phyloP scores from a whole-genome alignment of 176 grass and related monocot genomes.

The Carex kokanica region DNA sequence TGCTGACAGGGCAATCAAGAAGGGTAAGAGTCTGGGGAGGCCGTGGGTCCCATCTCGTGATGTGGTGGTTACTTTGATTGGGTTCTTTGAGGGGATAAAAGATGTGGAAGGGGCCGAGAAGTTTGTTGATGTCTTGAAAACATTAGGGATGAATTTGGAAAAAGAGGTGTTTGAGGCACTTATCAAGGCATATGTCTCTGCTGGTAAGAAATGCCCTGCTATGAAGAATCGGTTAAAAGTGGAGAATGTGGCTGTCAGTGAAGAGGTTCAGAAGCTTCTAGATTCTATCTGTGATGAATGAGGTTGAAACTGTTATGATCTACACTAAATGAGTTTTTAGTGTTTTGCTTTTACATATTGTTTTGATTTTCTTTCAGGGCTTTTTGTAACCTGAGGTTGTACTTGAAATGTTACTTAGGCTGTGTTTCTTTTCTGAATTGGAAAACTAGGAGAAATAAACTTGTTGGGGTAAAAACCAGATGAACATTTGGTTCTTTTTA shows the following conservation, averaged over 20 bases:
- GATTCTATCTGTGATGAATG: slow-evolving; percentile 50
- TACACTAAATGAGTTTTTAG: background rate
- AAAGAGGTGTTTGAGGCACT: slow-evolving; percentile 52
- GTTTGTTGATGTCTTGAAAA: slow-evolving; percentile 57
- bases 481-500: background rate
- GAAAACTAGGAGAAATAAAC: slow-evolving; percentile 6
- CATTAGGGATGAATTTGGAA: slow-evolving; percentile 45
- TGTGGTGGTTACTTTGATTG: slow-evolving; percentile 46
- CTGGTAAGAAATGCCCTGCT: slow-evolving; percentile 64
- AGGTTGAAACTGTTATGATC: background rate
- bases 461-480: background rate
- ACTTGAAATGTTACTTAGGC: slow-evolving; percentile 4
- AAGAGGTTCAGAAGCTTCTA: slow-evolving; percentile 41
- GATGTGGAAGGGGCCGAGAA: slow-evolving; percentile 63
- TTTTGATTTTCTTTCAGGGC: background rate
- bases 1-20: slow-evolving; percentile 75
- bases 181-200: slow-evolving; percentile 49
- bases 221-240: slow-evolving; percentile 77
- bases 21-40: slow-evolving; percentile 63
- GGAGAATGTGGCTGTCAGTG: slow-evolving; percentile 49
- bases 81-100: slow-evolving; percentile 56
- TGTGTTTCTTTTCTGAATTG: background rate
- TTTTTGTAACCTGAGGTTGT: slow-evolving; percentile 8
- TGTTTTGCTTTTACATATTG: background rate
- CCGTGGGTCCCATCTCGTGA: slow-evolving; percentile 48